Evolutionary conservation across 139 green algal genomes (phyloP), one percentile per base, ranked within the genome.

Genomic region (Ulvella scutata): DNA sequence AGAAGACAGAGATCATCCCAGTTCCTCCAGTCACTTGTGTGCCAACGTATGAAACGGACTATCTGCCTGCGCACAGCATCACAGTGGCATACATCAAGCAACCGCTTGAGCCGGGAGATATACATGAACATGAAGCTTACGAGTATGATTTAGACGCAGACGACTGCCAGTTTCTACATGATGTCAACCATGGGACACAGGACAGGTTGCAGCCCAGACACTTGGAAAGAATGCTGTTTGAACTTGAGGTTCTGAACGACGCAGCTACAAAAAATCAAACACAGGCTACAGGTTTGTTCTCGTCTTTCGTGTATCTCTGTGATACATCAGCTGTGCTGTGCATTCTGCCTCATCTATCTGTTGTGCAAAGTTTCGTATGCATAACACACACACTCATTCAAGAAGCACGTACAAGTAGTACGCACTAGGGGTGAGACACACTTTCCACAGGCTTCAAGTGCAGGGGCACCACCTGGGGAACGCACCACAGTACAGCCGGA

Each of bases 111-210:
- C 35, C 38, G 59, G 3, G 34, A 61, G 35, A 37, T 23, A 72
- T 62, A 10, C 13, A 73, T 9, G 80, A 85, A 9, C 85, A 87
- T 1, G 79, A 83, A 2, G 86, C 82, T 28, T 85, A 97, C 36
- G 94, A 98, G 83, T 98, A 98, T 77, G 94, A 98, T 61, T 82
- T 98, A 59, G 94, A 98, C 75, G 79, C 88, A 1, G 90, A 97
- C 34, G 94, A 98, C 72, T 89, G 95, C 75, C 78, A 87, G 37
- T 98, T 94, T 93, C 84, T 98, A 43, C 76, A 81, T 29, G 51
- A 80, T 0, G 92, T 93, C 79, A 98, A 98, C 79, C 38, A 79
- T 31, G 83, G 77, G 61, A 35, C 20, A 20, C 86, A 88, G 73
- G 77, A 87, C 61, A 62, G 88, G 13, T 74, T 92, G 76, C 72